These are phyloP conservation scores for Gossypium anomalum DNA, from an alignment of 345 rosid genomes.

Conservation along the genomic window DNA sequence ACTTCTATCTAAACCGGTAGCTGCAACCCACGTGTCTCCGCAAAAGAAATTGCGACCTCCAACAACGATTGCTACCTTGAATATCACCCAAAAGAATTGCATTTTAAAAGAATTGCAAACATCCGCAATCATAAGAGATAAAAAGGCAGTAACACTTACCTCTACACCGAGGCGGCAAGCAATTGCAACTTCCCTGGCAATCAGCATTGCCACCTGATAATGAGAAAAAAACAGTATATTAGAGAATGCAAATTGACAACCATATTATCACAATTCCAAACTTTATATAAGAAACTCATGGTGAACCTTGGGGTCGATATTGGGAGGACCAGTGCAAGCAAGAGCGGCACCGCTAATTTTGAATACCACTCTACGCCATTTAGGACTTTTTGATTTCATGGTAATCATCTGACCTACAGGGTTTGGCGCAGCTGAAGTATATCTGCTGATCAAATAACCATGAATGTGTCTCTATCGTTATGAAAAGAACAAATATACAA, in stretches of 20 bases:
- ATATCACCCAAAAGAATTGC: constrained; percentile 10
- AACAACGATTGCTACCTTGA: constrained; percentile 82
- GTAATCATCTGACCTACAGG: constrained; percentile 8
- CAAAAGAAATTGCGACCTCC: constrained; percentile 87
- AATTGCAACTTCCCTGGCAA: constrained; percentile 71
- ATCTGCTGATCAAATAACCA: neutral
- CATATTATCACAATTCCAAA: neutral
- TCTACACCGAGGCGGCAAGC: constrained; percentile 78
- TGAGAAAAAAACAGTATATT: constrained; percentile 6
- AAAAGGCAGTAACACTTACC: constrained; percentile 35
- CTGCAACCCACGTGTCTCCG: constrained; percentile 72
- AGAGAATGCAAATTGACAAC: neutral
- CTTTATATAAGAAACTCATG: neutral
- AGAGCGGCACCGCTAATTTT: constrained; percentile 87
- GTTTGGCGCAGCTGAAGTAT: neutral
- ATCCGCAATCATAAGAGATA: neutral
- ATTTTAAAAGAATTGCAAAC: constrained; percentile 2
- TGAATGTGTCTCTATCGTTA: neutral
- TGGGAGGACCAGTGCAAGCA: constrained; percentile 53
- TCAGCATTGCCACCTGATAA: constrained; percentile 62
- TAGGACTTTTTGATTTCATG: constrained; percentile 53
- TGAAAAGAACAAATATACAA: neutral
- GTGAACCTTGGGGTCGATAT: constrained; percentile 76
- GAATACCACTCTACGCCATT: constrained; percentile 86
- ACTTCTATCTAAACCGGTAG: constrained; percentile 74